Evolutionary conservation across 257 asterid species (phyloP).

Genomic region (Solanum megistacrolobum): DNA sequence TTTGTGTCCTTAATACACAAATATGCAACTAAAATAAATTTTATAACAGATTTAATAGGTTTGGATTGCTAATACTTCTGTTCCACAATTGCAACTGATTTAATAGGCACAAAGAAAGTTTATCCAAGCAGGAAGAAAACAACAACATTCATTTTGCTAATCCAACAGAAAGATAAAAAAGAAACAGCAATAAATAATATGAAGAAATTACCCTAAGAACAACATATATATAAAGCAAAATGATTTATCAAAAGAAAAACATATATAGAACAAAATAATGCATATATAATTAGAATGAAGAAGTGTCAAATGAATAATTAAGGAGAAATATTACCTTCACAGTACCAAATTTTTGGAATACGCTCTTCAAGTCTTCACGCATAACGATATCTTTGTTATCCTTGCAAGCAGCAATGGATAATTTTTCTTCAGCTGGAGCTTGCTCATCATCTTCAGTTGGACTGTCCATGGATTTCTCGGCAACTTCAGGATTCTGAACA

Average conservation of each 20-base stretch:
- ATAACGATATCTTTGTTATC: constrained; percentile 66
- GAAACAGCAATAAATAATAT: neutral
- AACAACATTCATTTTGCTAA: neutral
- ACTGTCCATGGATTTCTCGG: constrained; percentile 27
- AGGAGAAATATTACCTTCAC: constrained; percentile 49
- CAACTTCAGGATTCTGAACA: constrained; percentile 24
- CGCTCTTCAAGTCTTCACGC: constrained; percentile 73
- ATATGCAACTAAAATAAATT: neutral
- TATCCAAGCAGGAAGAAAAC: neutral
- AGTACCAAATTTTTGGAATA: constrained; percentile 64
- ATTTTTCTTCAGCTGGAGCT: constrained; percentile 29
- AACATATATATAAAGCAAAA: neutral
- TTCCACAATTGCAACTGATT: neutral
- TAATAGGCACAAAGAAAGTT: neutral
- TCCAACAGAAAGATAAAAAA: neutral
- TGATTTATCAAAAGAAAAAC: neutral
- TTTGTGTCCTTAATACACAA: neutral
- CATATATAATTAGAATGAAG: neutral
- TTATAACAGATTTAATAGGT: neutral
- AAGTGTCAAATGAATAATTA: neutral
- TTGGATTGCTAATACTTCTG: neutral
- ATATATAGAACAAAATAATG: neutral
- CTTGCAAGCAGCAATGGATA: constrained; percentile 25
- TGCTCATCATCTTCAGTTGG: constrained; percentile 27
- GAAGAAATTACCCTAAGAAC: neutral